A percentile compares a stretch with the other conserved stretches of the same genome.
phyloP scores from a whole-genome alignment of 2,329 filamentous ascomycete genomes.

The Colletotrichum sp. region DNA sequence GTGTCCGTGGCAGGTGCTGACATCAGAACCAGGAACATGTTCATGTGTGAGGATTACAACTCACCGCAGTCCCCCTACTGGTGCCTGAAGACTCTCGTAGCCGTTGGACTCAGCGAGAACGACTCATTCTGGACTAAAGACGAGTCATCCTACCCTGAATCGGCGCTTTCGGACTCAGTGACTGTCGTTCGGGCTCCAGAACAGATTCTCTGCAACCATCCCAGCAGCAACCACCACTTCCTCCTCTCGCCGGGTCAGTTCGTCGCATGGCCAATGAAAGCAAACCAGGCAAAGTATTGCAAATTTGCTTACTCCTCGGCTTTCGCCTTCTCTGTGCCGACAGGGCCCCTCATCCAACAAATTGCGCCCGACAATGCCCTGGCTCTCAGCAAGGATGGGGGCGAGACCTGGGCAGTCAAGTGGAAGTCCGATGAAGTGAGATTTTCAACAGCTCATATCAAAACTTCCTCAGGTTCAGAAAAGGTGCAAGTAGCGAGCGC shows the following conservation, averaged over 20 bases:
- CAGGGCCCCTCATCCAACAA: constrained; percentile 36
- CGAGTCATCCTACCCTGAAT: constrained; percentile 34
- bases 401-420: constrained; percentile 33
- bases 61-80: constrained; percentile 62
- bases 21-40: constrained; percentile 47
- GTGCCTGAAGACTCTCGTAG: constrained; percentile 56
- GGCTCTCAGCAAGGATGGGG: constrained; percentile 32
- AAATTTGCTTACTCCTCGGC: constrained; percentile 55
- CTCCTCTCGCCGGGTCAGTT: constrained; percentile 46
- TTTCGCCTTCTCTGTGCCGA: constrained; percentile 50
- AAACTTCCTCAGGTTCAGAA: neutral
- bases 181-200: constrained; percentile 30
- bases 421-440: constrained; percentile 29
- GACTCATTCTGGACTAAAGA: constrained; percentile 51
- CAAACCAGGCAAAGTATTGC: constrained; percentile 47
- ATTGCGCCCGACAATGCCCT: constrained; percentile 37
- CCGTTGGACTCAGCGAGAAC: constrained; percentile 35
- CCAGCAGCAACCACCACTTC: constrained; percentile 42
- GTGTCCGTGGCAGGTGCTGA: neutral
- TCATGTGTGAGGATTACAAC: constrained; percentile 61
- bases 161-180: neutral
- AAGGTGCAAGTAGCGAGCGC: neutral
- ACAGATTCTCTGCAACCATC: constrained; percentile 49
- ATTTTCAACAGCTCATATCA: constrained; percentile 5
- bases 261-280: constrained; percentile 41